These are phyloP conservation scores for Harringtonia aguacate DNA, from an alignment of 2,329 filamentous ascomycete genomes.

Conservation along the genomic window DNA sequence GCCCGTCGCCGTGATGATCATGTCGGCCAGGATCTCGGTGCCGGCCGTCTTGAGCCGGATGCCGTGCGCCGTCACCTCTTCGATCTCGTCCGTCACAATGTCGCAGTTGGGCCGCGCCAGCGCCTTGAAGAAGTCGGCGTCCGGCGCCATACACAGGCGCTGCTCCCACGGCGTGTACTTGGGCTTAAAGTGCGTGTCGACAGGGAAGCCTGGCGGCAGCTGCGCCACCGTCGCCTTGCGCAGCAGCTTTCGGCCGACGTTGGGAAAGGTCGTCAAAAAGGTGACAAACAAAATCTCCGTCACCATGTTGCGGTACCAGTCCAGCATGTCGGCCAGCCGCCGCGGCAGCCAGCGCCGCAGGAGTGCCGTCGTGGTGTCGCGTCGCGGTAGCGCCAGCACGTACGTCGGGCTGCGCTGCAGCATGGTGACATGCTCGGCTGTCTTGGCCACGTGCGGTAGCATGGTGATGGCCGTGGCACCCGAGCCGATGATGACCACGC, in stretches of 20 bases:
- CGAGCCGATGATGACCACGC: conserved; percentile 61
- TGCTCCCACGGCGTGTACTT: conserved; percentile 61
- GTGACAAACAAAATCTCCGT: conserved; percentile 33
- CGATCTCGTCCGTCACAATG: conserved; percentile 35
- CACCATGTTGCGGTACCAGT: conserved; percentile 39
- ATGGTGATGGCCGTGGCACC: conserved; percentile 75
- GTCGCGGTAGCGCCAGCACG: conserved; percentile 43
- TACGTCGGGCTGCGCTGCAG: conserved; percentile 71
- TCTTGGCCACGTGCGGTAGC: conserved; percentile 56
- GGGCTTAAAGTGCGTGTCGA: conserved; percentile 54
- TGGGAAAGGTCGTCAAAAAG: conserved; percentile 44
- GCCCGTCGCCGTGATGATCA: conserved; percentile 56
- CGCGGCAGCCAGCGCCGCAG: conserved; percentile 34
- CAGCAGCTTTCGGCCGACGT: conserved; percentile 34
- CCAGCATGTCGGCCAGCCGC: conserved; percentile 31
- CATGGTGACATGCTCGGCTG: conserved; percentile 61
- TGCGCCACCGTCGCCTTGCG: conserved; percentile 29
- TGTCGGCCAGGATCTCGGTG: conserved; percentile 40
- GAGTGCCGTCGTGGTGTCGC: conserved; percentile 23
- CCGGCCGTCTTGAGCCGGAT: conserved; percentile 31
- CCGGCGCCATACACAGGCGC: conserved; percentile 56
- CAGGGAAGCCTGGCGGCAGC: conserved; percentile 42
- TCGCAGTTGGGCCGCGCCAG: conserved; percentile 25
- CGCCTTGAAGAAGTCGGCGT: conserved; percentile 41
- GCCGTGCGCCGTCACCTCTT: conserved; percentile 28